phyloP scores from a whole-genome alignment of 2,329 filamentous ascomycete species.

The Chalaropsis thielavioides region DNA sequence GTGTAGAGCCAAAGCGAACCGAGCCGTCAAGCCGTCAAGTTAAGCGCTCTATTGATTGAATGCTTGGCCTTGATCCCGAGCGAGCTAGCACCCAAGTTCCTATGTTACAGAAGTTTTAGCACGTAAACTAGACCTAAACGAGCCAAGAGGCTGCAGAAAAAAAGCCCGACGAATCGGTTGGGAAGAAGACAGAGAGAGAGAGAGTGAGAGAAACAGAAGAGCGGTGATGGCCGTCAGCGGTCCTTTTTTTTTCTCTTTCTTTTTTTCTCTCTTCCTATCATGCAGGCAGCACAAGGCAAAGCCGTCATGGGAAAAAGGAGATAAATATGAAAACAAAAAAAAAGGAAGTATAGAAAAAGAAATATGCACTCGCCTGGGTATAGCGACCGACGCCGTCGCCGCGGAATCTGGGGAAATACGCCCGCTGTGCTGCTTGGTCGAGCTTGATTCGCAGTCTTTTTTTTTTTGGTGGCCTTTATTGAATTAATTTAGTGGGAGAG shows the following conservation, averaged over 20 bases:
- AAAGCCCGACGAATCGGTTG: neutral
- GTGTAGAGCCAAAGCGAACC: no score
- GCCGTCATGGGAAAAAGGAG: neutral
- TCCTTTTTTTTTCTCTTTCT: no score
- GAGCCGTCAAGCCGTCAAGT: no score
- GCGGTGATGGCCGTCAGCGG: neutral
- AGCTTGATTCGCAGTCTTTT: neutral
- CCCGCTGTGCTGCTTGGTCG: neutral
- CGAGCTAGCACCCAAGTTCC: neutral
- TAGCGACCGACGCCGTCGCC: neutral
- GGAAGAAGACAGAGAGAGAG: neutral
- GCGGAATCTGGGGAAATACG: neutral
- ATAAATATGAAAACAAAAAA: neutral
- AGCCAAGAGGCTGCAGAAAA: neutral
- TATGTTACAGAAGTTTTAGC: no score
- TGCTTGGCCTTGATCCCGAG: no score
- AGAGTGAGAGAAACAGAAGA: neutral
- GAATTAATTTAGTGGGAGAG: neutral
- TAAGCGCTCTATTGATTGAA: no score
- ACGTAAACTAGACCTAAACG: neutral
- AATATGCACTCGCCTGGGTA: neutral
- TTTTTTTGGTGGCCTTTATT: neutral
- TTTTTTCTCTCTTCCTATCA: neutral
- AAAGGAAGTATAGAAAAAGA: neutral
- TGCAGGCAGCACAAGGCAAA: neutral